Evolutionary conservation across 164 flowering plant genomes (phyloP), one percentile per base, ranked within the genome.

Genomic region (Berberis vulgaris): DNA sequence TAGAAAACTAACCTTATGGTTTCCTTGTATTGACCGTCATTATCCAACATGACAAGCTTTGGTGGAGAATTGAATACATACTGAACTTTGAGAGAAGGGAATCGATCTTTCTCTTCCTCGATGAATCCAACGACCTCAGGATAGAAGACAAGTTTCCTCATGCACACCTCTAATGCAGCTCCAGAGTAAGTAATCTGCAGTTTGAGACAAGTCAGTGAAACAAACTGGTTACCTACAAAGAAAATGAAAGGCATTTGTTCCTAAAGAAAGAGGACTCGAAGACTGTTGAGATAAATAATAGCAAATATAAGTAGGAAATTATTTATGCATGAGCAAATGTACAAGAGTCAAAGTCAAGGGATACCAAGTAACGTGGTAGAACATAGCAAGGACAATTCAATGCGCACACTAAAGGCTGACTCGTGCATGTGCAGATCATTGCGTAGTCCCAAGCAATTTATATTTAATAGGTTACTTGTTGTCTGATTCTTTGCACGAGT

Each of bases 71-170:
- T 81, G 81, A 77, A 88, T 46, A 73, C 67, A 74, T 91, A 88
- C 57, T 88, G 87, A 69, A 86, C 83, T 79, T 78, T 87, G 59
- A 91, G 26, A 41, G 74, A 74, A 45, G 89, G 90, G 65, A 89
- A 89, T 68, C 78, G 78, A 61, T 89, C 89, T 74, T 86, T 87
- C 77, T 88, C 94, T 66, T 91, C 97, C 76, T 91, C 96, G 52
- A 88, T 85, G 67, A 91, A 88, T 45, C 84, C 81, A 58, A 91
- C 96, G 68, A 91, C 72, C 73, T 91, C 96, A 45, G 96, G 97
- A 79, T 91, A 91, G 74, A 88, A 89, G 12, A 89, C 95, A 67
- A 91, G 83, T 71, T 91, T 91, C 77, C 98, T 87, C 90, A 83
- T 84, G 81, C 98, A 91, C 40, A 86, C 96, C 78, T 91, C 92